phyloP scores from a whole-genome alignment of 192 early-diverging fungal genomes.

The Entrophospora sp. region DNA sequence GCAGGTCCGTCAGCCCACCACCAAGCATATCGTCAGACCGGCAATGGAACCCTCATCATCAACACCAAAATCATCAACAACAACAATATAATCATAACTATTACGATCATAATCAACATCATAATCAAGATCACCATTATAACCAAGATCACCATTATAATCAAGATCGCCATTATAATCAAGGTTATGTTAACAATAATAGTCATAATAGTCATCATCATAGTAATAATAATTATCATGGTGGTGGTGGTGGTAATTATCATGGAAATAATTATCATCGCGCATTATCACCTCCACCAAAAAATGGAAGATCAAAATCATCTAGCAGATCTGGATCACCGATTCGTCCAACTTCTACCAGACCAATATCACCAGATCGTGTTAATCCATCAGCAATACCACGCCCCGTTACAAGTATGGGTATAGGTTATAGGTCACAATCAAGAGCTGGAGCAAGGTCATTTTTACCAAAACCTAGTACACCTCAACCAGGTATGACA shows the following conservation, averaged over 20 bases:
- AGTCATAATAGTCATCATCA: too few relatives aligned
- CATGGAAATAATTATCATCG: too few relatives aligned
- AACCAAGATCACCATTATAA: too few relatives aligned
- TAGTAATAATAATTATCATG: not conserved
- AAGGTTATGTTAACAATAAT: too few relatives aligned
- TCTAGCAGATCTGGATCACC: constrained; percentile 10
- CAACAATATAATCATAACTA: constrained; percentile 1
- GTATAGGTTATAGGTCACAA: not conserved
- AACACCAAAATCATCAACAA: too few relatives aligned
- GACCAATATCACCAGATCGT: constrained; percentile 13
- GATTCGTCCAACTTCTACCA: not conserved
- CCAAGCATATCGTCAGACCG: too few relatives aligned
- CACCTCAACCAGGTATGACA: constrained; percentile 10
- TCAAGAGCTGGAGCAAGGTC: constrained; percentile 8
- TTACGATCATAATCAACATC: too few relatives aligned
- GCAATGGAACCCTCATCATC: too few relatives aligned
- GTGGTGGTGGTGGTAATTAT: too few relatives aligned
- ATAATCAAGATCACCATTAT: too few relatives aligned
- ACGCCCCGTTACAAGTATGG: constrained; percentile 20
- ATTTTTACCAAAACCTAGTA: not conserved
- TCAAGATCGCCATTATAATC: too few relatives aligned
- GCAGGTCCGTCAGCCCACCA: not conserved
- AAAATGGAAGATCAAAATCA: constrained; percentile 14
- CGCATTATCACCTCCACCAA: constrained; percentile 1
- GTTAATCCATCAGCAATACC: constrained; percentile 2